These are phyloP conservation scores for Fusarium sp. DNA, from an alignment of 2,329 filamentous ascomycete species.

Conservation along the genomic window DNA sequence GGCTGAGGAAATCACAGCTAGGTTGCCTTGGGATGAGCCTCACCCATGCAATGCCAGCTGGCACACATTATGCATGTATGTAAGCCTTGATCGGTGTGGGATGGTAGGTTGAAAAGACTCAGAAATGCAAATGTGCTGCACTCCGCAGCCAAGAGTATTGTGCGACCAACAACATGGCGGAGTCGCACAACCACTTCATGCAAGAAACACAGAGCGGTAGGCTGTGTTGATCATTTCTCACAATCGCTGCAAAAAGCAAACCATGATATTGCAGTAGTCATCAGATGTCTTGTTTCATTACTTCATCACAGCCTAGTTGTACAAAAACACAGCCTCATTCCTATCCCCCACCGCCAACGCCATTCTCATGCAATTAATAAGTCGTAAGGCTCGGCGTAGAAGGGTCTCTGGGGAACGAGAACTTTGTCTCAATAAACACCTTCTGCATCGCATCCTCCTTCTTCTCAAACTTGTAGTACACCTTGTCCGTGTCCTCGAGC, in stretches of 20 bases:
- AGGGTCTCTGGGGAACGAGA: slow-evolving; percentile 59
- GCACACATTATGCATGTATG: background rate
- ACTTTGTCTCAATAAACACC: slow-evolving; percentile 73
- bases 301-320: background rate
- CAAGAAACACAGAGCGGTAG: background rate
- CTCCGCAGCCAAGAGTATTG: too few species aligned
- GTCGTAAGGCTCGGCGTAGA: slow-evolving; percentile 29
- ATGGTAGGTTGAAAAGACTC: background rate
- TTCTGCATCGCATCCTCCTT: slow-evolving; percentile 81
- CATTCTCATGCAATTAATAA: slow-evolving; percentile 10
- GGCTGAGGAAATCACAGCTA: background rate
- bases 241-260: background rate
- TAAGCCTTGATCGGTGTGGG: background rate
- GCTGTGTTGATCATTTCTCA: background rate
- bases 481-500: slow-evolving; percentile 76
- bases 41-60: background rate
- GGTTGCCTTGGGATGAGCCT: background rate
- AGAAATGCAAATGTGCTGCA: background rate
- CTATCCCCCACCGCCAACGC: background rate
- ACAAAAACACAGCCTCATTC: background rate
- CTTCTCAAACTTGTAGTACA: slow-evolving; percentile 72
- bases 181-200: too few species aligned
- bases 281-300: background rate
- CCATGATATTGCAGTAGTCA: background rate
- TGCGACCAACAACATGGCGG: too few species aligned